Percentiles rank a stretch among this genome's conserved stretches.
These are phyloP conservation scores for Amanita jacksonii DNA, from an alignment of 768 basidiomycete species.

Conservation along the genomic window DNA sequence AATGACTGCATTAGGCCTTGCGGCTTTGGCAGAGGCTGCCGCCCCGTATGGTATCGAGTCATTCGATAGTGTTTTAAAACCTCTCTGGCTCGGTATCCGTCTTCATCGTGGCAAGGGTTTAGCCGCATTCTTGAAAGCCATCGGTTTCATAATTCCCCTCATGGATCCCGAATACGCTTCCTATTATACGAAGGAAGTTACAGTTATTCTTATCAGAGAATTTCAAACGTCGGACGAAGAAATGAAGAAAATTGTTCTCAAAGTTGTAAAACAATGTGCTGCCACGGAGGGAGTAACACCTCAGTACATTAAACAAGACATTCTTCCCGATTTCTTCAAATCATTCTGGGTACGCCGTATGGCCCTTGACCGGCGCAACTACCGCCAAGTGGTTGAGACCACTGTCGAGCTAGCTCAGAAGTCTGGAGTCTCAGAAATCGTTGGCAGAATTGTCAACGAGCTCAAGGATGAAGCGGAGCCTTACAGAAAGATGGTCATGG, in stretches of 20 bases:
- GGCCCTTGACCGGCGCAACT: slow-evolving; percentile 95
- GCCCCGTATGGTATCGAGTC: slow-evolving; percentile 99
- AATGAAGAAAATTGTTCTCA: slow-evolving; percentile 99
- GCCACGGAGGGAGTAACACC: slow-evolving; percentile 97
- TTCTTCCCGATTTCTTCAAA: slow-evolving; percentile 98
- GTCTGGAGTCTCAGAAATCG: slow-evolving; percentile 92
- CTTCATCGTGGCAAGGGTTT: slow-evolving; percentile 92
- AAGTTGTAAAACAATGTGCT: slow-evolving; percentile 98
- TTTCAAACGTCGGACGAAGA: slow-evolving; percentile 99
- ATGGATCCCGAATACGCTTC: slow-evolving; percentile 99
- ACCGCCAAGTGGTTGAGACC: slow-evolving; percentile 95
- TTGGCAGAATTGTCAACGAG: slow-evolving; percentile 80
- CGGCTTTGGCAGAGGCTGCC: slow-evolving; percentile 93
- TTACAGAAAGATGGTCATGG: slow-evolving; percentile 99
- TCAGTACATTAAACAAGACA: slow-evolving; percentile 93
- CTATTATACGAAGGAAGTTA: slow-evolving; percentile 98
- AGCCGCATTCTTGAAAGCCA: slow-evolving; percentile 94
- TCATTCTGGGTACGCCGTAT: slow-evolving; percentile 98
- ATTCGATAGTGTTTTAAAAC: slow-evolving; percentile 94
- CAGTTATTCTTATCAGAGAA: slow-evolving; percentile 93
- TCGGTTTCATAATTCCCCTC: slow-evolving; percentile 98
- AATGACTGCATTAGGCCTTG: slow-evolving; percentile 88
- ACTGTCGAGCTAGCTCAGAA: slow-evolving; percentile 98
- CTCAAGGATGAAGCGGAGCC: slow-evolving; percentile 88
- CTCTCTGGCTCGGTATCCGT: slow-evolving; percentile 89